Conservation (phyloP, 1,284 basidiomycete species). For the Ceratobasidium sp. region DNA sequence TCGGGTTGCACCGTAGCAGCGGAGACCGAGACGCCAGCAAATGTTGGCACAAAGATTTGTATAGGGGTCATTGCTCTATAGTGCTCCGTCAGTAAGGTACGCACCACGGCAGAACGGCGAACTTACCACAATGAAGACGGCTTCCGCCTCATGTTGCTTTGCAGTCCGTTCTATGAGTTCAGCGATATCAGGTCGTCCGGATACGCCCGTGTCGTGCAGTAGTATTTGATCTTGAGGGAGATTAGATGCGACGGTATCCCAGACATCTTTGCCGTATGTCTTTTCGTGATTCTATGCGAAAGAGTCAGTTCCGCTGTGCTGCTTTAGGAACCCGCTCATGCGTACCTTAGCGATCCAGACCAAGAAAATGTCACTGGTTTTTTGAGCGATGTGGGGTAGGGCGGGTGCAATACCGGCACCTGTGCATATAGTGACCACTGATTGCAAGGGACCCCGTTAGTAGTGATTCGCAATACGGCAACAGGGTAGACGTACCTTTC, state of each 20-base stretch:
- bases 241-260: constrained; percentile 40
- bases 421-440: constrained; percentile 42
- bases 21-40: constrained; percentile 42
- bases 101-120: too few relatives aligned
- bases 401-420: constrained; percentile 42
- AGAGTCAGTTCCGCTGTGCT: constrained; percentile 7
- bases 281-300: constrained; percentile 38
- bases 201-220: constrained; percentile 39
- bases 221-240: constrained; percentile 33
- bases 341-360: constrained; percentile 43
- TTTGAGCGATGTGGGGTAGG: constrained; percentile 38
- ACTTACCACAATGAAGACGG: constrained; percentile 42
- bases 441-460: background rate
- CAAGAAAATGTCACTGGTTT: constrained; percentile 38
- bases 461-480: background rate
- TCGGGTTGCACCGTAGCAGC: constrained; percentile 40
- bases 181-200: constrained; percentile 31
- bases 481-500: constrained; percentile 20
- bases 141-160: constrained; percentile 41
- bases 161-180: constrained; percentile 25
- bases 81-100: background rate
- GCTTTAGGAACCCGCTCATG: background rate
- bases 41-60: constrained; percentile 45
- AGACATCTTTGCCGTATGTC: constrained; percentile 39
- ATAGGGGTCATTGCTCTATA: constrained; percentile 42